A percentile compares a stretch with the other conserved stretches of the same genome.
Conservation (phyloP, 2,329 filamentous ascomycete species). For the Alternaria solani region DNA sequence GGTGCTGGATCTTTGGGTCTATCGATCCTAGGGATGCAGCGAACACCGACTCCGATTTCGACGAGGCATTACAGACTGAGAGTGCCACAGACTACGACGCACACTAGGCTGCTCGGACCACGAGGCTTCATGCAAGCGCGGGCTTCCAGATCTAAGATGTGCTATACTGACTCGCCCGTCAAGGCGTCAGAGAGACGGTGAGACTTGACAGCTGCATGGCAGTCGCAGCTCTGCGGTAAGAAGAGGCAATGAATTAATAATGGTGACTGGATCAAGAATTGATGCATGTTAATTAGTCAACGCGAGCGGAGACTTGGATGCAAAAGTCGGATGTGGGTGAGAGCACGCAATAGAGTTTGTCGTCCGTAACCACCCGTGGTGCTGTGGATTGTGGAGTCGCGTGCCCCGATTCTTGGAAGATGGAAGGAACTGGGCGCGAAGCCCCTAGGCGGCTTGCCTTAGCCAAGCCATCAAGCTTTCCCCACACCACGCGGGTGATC, state of each 20-base stretch:
- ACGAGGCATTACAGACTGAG: neutral
- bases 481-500: constrained; percentile 32
- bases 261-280: neutral
- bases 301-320: neutral
- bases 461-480: constrained; percentile 40
- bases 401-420: constrained; percentile 18
- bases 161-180: constrained; percentile 14
- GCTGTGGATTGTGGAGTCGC: constrained; percentile 14
- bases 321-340: neutral
- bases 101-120: constrained; percentile 8
- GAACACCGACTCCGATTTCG: neutral
- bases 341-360: neutral
- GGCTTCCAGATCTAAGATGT: constrained; percentile 1
- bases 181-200: constrained; percentile 15
- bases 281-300: neutral
- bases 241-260: neutral
- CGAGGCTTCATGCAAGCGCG: constrained; percentile 7
- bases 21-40: neutral
- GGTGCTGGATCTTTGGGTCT: neutral
- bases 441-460: constrained; percentile 14
- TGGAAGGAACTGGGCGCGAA: constrained; percentile 11
- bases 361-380: constrained; percentile 13
- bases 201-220: constrained; percentile 17
- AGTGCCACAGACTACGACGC: constrained; percentile 2
- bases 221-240: constrained; percentile 12